Percentiles rank a stretch among this genome's conserved stretches.
Evolutionary conservation across 164 flowering plant genomes (phyloP).

Genomic region (Aristolochia californica): DNA sequence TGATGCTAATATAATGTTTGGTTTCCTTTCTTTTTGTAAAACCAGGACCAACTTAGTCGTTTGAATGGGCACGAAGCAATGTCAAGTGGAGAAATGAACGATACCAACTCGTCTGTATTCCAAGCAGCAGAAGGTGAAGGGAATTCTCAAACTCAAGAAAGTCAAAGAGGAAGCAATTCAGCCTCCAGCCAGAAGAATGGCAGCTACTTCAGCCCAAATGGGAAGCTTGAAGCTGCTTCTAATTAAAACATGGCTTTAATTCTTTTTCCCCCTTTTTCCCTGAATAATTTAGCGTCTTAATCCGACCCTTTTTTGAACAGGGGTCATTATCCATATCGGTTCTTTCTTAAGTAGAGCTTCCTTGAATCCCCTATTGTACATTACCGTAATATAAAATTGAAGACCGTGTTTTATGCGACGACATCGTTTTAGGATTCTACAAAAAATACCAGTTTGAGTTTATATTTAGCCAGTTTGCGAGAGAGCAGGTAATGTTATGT

Average conservation of each 20-base stretch:
- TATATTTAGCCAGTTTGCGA: too few relatives aligned
- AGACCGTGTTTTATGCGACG: too few relatives aligned
- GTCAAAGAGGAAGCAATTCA: conserved; percentile 6
- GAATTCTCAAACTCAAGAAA: conserved; percentile 14
- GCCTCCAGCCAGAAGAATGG: conserved; percentile 7
- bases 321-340: too few relatives aligned
- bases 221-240: conserved; percentile 10
- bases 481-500: too few relatives aligned
- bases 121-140: conserved; percentile 30
- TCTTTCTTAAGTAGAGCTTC: too few relatives aligned
- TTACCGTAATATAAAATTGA: too few relatives aligned
- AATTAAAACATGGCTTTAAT: conserved; percentile 2
- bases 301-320: neutral
- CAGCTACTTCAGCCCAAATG: conserved; percentile 13
- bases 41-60: conserved; percentile 59
- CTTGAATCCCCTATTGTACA: too few relatives aligned
- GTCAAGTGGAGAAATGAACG: conserved; percentile 28
- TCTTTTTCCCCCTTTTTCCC: neutral
- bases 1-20: too few relatives aligned
- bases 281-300: conserved; percentile 1
- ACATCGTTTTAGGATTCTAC: too few relatives aligned
- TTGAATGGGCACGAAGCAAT: conserved; percentile 45
- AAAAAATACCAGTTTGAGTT: too few relatives aligned
- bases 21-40: neutral
- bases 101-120: conserved; percentile 5